Evolutionary conservation across 345 rosid species (phyloP).

Genomic region (Citrus trifoliata): DNA sequence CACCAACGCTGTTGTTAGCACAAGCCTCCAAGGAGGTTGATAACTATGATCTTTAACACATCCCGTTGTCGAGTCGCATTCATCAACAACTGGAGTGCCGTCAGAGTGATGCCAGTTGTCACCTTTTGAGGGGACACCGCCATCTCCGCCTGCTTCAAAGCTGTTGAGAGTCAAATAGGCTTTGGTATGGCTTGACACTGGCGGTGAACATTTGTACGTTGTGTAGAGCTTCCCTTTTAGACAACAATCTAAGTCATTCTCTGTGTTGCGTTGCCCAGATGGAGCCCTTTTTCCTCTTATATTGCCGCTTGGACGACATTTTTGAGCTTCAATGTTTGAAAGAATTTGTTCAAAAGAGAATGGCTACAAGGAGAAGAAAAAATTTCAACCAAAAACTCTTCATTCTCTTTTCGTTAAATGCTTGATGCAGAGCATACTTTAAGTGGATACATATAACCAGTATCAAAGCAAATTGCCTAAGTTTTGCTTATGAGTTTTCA

Average conservation of each 20-base stretch:
- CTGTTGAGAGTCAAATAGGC: conserved; percentile 26
- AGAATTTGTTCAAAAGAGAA: background rate
- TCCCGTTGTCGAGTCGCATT: conserved; percentile 29
- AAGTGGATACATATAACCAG: background rate
- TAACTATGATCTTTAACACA: conserved; percentile 23
- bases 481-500: background rate
- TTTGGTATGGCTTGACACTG: conserved; percentile 16
- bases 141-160: conserved; percentile 24
- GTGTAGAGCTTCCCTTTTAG: conserved; percentile 22
- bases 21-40: conserved; percentile 33
- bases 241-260: conserved; percentile 30
- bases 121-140: conserved; percentile 19
- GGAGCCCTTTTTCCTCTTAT: conserved; percentile 25
- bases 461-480: background rate
- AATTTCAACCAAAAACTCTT: background rate
- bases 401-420: conserved; percentile 1
- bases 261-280: conserved; percentile 29
- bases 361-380: background rate
- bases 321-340: conserved; percentile 1
- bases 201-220: conserved; percentile 21
- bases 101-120: conserved; percentile 18
- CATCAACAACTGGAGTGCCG: conserved; percentile 27
- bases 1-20: conserved; percentile 26
- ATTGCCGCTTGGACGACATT: conserved; percentile 28
- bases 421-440: background rate